Evolutionary conservation across 805 yeast genomes (phyloP).

Genomic region (Torulaspora gathmanii): DNA sequence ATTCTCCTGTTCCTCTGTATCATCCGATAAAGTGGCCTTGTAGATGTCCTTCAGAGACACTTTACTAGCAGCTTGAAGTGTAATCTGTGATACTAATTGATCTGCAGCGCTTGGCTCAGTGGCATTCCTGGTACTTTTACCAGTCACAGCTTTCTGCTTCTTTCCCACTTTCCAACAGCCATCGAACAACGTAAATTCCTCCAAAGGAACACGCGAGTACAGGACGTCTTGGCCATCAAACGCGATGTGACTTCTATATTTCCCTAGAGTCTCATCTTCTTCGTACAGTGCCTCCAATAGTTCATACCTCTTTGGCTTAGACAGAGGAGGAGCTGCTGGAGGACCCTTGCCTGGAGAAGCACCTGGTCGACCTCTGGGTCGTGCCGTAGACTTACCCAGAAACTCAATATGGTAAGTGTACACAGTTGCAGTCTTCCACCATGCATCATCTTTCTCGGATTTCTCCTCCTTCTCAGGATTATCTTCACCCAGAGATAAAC

Average conservation of each 20-base stretch:
- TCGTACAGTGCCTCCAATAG: constrained; percentile 20
- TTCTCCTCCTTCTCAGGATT: background rate
- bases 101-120: background rate
- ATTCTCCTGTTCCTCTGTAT: constrained; percentile 21
- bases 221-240: constrained; percentile 27
- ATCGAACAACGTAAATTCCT: constrained; percentile 24
- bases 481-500: constrained; percentile 19
- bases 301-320: constrained; percentile 21
- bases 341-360: background rate
- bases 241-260: constrained; percentile 21
- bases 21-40: constrained; percentile 14
- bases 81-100: constrained; percentile 17
- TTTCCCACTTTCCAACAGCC: constrained; percentile 26
- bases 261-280: constrained; percentile 20
- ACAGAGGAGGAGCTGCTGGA: constrained; percentile 15
- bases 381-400: background rate
- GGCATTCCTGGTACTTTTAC: background rate
- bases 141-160: constrained; percentile 8
- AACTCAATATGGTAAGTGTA: constrained; percentile 22
- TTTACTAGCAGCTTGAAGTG: constrained; percentile 18
- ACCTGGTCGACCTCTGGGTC: constrained; percentile 1
- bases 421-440: constrained; percentile 25
- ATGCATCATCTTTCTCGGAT: constrained; percentile 1
- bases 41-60: constrained; percentile 20
- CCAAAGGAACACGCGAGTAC: constrained; percentile 23